Percentiles rank a stretch among this genome's conserved stretches.
These are phyloP conservation scores for Syncephalastrum contaminatum DNA, from an alignment of 371 early-diverging fungal genomes.

Conservation along the genomic window DNA sequence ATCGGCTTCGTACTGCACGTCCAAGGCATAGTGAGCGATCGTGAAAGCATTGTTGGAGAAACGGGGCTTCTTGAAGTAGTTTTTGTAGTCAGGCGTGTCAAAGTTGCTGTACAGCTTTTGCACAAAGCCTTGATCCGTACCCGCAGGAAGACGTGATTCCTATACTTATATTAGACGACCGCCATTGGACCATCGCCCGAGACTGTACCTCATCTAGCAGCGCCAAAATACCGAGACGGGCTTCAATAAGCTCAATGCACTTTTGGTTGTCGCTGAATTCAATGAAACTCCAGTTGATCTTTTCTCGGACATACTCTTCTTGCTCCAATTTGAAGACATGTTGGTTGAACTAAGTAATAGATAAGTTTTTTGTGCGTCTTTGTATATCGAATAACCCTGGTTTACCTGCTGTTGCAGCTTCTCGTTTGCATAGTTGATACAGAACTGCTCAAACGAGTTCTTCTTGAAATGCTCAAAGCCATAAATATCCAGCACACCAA, in stretches of 20 bases:
- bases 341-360: slow-evolving; percentile 54
- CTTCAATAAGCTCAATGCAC: slow-evolving; percentile 98
- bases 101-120: slow-evolving; percentile 88
- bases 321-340: slow-evolving; percentile 87
- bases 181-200: background rate
- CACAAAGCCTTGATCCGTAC: slow-evolving; percentile 78
- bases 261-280: slow-evolving; percentile 99
- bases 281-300: slow-evolving; percentile 89
- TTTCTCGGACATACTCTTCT: slow-evolving; percentile 92
- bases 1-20: slow-evolving; percentile 87
- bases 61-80: slow-evolving; percentile 88
- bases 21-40: slow-evolving; percentile 89
- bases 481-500: slow-evolving; percentile 96
- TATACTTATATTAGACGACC: slow-evolving; percentile 2
- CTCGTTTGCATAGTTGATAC: slow-evolving; percentile 98
- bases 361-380: background rate
- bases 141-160: slow-evolving; percentile 89
- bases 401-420: slow-evolving; percentile 90
- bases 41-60: slow-evolving; percentile 83
- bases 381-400: background rate
- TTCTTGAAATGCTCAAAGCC: slow-evolving; percentile 96
- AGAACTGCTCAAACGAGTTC: slow-evolving; percentile 99
- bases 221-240: slow-evolving; percentile 89
- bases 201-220: slow-evolving; percentile 91
- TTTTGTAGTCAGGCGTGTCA: slow-evolving; percentile 60